These are phyloP conservation scores for Fusarium poae DNA, from an alignment of 2,329 filamentous ascomycete species.

Conservation along the genomic window DNA sequence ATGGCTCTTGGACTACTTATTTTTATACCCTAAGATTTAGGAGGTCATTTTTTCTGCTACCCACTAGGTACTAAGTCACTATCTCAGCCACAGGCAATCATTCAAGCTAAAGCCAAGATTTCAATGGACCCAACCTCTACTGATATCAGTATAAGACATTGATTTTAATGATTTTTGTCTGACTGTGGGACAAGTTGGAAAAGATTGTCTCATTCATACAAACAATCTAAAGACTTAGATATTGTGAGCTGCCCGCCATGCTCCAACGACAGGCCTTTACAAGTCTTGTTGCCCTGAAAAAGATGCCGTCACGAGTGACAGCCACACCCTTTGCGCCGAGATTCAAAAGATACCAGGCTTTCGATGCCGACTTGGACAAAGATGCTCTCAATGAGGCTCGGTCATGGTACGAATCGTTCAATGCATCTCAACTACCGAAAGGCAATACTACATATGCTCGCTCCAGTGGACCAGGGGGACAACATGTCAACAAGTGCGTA, in stretches of 20 bases:
- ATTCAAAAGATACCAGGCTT: conserved; percentile 60
- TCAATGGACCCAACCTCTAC: conserved; percentile 5
- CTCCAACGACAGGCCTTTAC: conserved; percentile 22
- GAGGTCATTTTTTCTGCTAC: too few relatives aligned
- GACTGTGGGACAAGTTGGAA: background rate
- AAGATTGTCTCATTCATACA: background rate
- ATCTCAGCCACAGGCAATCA: conserved; percentile 34
- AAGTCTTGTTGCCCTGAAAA: conserved; percentile 1
- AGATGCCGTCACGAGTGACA: background rate
- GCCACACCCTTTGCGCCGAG: conserved; percentile 31
- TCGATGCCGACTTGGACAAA: conserved; percentile 63
- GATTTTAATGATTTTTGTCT: background rate
- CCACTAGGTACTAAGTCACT: too few relatives aligned
- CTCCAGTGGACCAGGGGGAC: conserved; percentile 72
- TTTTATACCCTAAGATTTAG: too few relatives aligned
- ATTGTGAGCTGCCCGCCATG: conserved; percentile 22
- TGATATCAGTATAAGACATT: conserved; percentile 12
- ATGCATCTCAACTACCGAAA: conserved; percentile 59
- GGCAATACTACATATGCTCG: conserved; percentile 67
- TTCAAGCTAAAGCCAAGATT: conserved; percentile 18
- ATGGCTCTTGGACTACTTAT: too few relatives aligned
- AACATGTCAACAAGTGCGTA: conserved; percentile 72
- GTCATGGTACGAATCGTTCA: conserved; percentile 63
- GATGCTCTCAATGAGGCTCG: conserved; percentile 65
- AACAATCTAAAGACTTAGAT: background rate